Conservation (phyloP, 192 early-diverging fungal species). For the Chytriomyces sp. region DNA sequence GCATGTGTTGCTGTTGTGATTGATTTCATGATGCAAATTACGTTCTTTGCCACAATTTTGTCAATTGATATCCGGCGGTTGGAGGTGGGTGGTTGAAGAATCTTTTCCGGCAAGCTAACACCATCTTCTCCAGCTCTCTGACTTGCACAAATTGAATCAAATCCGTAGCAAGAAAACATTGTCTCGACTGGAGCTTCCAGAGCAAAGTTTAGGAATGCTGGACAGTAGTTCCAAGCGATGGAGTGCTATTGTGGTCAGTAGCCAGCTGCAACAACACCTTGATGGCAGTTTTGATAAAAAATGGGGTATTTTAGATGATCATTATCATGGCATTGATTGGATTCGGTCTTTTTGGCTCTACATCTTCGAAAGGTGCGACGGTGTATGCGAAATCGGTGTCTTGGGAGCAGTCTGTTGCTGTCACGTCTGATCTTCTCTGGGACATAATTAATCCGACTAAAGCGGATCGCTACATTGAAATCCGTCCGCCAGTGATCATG, state of each 20-base stretch:
- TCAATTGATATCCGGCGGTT: slow-evolving; percentile 81
- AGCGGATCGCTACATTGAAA: slow-evolving; percentile 52
- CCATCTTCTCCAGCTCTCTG: slow-evolving; percentile 34
- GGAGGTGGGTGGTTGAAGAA: slow-evolving; percentile 50
- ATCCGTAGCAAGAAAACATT: not conserved
- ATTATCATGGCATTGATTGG: slow-evolving; percentile 34
- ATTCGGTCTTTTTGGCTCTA: slow-evolving; percentile 38
- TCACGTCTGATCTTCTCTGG: slow-evolving; percentile 53
- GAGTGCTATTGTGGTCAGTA: slow-evolving; percentile 35
- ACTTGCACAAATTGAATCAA: slow-evolving; percentile 41
- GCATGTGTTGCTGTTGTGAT: slow-evolving; percentile 67
- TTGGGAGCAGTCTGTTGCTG: slow-evolving; percentile 38
- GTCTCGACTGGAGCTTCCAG: not conserved
- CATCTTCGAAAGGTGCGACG: not conserved
- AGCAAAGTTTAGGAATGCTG: not conserved
- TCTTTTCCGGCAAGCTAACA: slow-evolving; percentile 18
- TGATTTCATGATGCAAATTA: slow-evolving; percentile 78
- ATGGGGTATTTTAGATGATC: slow-evolving; percentile 34
- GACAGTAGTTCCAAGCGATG: slow-evolving; percentile 29
- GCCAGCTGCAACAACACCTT: not conserved
- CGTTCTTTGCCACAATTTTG: slow-evolving; percentile 77
- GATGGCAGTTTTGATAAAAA: not conserved
- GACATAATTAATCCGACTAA: slow-evolving; percentile 50
- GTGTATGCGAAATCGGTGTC: not conserved
- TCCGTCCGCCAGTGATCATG: slow-evolving; percentile 41